Evolutionary conservation across 2,329 filamentous ascomycete species (phyloP).

Genomic region (Biscogniauxia mediterranea): DNA sequence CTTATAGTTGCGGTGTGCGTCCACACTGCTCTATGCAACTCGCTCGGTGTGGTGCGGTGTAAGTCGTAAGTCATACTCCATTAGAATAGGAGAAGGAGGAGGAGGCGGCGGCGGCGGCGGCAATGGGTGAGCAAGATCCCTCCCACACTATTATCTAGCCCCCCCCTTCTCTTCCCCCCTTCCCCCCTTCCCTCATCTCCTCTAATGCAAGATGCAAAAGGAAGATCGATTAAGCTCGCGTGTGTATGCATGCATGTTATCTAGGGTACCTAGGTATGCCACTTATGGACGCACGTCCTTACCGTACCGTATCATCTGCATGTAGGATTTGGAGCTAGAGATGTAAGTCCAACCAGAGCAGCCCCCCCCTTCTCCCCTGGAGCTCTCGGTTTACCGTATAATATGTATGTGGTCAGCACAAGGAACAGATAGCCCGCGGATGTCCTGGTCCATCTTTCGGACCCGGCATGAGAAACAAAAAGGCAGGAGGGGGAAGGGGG

Average conservation of each 20-base stretch:
- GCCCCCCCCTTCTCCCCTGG: no score
- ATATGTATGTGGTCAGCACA: background rate
- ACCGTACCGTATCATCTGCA: background rate
- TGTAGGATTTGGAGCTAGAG: background rate
- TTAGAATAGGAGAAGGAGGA: background rate
- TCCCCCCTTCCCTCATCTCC: background rate
- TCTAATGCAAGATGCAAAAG: slow-evolving; percentile 2
- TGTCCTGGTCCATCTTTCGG: background rate
- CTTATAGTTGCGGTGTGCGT: background rate
- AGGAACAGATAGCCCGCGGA: background rate
- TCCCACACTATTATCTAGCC: background rate
- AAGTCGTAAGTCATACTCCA: background rate
- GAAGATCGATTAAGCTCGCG: background rate
- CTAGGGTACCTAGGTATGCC: no score
- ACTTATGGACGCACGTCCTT: background rate
- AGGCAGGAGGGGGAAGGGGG: background rate
- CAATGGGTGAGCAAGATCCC: background rate
- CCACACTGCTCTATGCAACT: background rate
- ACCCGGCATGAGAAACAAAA: background rate
- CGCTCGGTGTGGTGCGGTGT: background rate
- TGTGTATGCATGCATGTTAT: background rate
- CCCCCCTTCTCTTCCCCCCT: background rate
- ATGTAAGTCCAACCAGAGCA: background rate
- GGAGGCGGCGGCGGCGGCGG: no score
- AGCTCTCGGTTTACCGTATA: background rate